Evolutionary conservation across 1,139 yeast species (phyloP).

Genomic region (Yamadazyma songkhlaensis): DNA sequence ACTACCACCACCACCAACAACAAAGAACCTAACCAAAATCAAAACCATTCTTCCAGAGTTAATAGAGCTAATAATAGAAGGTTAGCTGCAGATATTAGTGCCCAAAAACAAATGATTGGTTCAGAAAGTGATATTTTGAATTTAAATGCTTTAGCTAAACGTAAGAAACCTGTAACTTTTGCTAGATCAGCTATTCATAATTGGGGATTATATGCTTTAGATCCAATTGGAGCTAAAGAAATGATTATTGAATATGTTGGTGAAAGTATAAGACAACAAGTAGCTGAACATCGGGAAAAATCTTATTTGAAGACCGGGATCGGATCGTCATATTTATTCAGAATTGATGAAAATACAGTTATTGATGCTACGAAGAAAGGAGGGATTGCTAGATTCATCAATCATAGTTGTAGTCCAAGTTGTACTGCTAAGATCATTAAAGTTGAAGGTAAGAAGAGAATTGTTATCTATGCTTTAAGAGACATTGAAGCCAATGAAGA

Average conservation of each 20-base stretch:
- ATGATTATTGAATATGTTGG: constrained; percentile 99
- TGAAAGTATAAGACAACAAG: constrained; percentile 89
- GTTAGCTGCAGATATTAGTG: constrained; percentile 86
- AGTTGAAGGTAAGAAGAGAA: constrained; percentile 90
- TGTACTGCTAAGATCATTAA: constrained; percentile 96
- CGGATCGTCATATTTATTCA: constrained; percentile 88
- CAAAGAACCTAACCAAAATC: constrained; percentile 11
- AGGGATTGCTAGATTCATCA: constrained; percentile 92
- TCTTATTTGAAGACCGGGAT: constrained; percentile 87
- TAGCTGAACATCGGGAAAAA: constrained; percentile 89
- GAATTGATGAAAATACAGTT: constrained; percentile 92
- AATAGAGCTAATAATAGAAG: constrained; percentile 88
- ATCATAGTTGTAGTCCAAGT: constrained; percentile 96
- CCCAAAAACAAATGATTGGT: constrained; percentile 74
- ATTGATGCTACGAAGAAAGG: constrained; percentile 98
- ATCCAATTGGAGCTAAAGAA: constrained; percentile 90
- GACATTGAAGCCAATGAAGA: constrained; percentile 91
- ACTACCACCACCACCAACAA: constrained; percentile 54
- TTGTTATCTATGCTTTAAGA: constrained; percentile 89
- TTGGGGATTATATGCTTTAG: constrained; percentile 96
- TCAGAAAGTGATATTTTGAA: constrained; percentile 79
- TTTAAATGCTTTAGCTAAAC: constrained; percentile 74
- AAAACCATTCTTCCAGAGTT: constrained; percentile 69
- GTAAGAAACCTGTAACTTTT: constrained; percentile 92
- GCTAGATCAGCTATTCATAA: constrained; percentile 96